Evolutionary conservation across 2,329 filamentous ascomycete species (phyloP).

Genomic region (Beauveria rudraprayagi): DNA sequence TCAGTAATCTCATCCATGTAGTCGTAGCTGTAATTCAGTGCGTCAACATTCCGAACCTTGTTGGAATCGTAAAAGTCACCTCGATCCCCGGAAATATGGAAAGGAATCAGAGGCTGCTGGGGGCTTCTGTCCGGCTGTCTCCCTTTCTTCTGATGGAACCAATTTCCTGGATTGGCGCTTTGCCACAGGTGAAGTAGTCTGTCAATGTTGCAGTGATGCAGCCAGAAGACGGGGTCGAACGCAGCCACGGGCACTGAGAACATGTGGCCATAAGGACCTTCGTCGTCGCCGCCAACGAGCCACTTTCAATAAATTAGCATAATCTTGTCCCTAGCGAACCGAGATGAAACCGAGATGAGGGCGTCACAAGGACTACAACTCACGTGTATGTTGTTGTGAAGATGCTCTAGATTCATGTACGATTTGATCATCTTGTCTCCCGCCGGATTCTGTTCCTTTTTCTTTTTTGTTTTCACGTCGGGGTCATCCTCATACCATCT

Average conservation of each 20-base stretch:
- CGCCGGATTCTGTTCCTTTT: not conserved
- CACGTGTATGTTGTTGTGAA: not conserved
- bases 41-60: not conserved
- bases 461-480: too few relatives aligned
- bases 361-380: not conserved
- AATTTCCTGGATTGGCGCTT: not conserved
- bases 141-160: not conserved
- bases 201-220: slow-evolving; percentile 41
- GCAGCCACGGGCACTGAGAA: slow-evolving; percentile 45
- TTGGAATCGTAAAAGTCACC: not conserved
- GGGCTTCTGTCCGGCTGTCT: not conserved
- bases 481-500: not conserved
- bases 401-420: not conserved
- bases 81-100: not conserved
- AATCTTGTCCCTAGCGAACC: too few relatives aligned
- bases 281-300: not conserved
- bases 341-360: too few relatives aligned
- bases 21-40: not conserved
- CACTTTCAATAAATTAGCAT: not conserved
- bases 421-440: not conserved
- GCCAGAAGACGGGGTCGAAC: slow-evolving; percentile 57
- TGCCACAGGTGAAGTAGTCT: not conserved
- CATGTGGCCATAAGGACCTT: slow-evolving; percentile 41
- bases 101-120: not conserved
- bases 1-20: not conserved